Evolutionary conservation across 495 filamentous ascomycete genomes (phyloP).

Genomic region (Thozetella sp.): DNA sequence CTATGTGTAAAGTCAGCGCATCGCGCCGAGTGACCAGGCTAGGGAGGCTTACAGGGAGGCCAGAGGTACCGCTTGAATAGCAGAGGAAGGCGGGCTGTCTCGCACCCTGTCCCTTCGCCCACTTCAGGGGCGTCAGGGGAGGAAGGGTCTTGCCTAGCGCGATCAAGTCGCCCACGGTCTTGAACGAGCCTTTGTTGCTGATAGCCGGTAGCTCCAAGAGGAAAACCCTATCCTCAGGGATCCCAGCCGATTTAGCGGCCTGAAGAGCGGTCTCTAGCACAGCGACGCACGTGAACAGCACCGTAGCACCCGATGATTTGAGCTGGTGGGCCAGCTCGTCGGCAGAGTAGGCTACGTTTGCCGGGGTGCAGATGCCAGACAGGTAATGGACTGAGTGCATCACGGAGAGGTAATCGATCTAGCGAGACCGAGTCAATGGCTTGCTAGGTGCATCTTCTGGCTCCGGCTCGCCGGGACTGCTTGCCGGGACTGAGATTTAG

Average conservation of each 20-base stretch:
- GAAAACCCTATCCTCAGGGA: constrained; percentile 74
- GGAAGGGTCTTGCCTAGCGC: constrained; percentile 63
- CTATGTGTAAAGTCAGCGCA: constrained; percentile 45
- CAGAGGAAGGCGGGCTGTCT: constrained; percentile 82
- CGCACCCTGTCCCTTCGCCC: constrained; percentile 74
- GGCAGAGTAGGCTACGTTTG: constrained; percentile 81
- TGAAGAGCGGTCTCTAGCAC: constrained; percentile 70
- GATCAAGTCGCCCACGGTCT: constrained; percentile 72
- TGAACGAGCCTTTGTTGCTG: constrained; percentile 57
- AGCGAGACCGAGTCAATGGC: constrained; percentile 1
- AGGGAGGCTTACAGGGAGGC: constrained; percentile 65
- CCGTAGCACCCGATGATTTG: constrained; percentile 72
- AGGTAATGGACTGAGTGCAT: constrained; percentile 77
- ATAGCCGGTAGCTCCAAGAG: constrained; percentile 68
- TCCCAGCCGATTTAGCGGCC: constrained; percentile 66
- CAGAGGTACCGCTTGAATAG: constrained; percentile 89
- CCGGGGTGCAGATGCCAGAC: constrained; percentile 74
- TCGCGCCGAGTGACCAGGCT: neutral
- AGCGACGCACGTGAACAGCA: constrained; percentile 78
- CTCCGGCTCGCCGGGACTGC: neutral
- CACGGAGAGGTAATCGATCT: constrained; percentile 82
- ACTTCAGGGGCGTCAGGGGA: constrained; percentile 64
- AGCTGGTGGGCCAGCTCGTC: constrained; percentile 80
- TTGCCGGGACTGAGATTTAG: neutral
- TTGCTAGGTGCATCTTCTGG: constrained; percentile 3